These are phyloP conservation scores for Sherardia arvensis DNA, from an alignment of 257 asterid species.

Conservation along the genomic window DNA sequence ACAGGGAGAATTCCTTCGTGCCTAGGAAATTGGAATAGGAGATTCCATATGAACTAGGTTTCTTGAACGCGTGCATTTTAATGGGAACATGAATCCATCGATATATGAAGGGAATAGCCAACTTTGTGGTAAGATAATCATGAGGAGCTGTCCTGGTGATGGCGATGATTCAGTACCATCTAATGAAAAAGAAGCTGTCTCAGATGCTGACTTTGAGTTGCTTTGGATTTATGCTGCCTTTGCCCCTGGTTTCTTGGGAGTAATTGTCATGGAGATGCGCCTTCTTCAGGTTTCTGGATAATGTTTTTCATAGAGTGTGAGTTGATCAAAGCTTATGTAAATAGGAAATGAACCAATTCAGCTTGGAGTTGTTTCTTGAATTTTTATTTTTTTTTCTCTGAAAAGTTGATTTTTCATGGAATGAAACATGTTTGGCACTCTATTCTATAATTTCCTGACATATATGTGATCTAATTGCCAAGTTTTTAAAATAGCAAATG, in stretches of 20 bases:
- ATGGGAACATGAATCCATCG: background rate
- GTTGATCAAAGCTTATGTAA: background rate
- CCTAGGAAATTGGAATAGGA: background rate
- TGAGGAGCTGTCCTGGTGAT: background rate
- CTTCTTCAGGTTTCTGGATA: background rate
- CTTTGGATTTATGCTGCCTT: background rate
- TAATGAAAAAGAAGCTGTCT: background rate
- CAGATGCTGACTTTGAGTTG: background rate
- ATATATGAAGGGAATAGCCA: too few relatives aligned
- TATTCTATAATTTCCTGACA: too few relatives aligned
- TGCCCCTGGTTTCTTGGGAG: background rate
- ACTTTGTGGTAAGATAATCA: too few relatives aligned
- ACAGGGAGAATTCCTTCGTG: background rate
- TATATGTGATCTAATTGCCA: too few relatives aligned
- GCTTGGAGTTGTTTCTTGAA: too few relatives aligned
- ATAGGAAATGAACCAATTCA: too few relatives aligned
- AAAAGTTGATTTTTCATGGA: too few relatives aligned
- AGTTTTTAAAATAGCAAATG: too few relatives aligned
- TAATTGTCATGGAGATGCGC: background rate
- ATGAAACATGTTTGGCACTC: too few relatives aligned
- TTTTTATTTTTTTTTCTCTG: too few relatives aligned
- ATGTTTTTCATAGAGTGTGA: background rate
- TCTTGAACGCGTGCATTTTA: background rate
- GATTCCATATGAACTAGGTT: background rate
- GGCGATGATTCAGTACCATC: background rate